Conservation (phyloP, 768 basidiomycete species). For the Podaxis sp. region DNA sequence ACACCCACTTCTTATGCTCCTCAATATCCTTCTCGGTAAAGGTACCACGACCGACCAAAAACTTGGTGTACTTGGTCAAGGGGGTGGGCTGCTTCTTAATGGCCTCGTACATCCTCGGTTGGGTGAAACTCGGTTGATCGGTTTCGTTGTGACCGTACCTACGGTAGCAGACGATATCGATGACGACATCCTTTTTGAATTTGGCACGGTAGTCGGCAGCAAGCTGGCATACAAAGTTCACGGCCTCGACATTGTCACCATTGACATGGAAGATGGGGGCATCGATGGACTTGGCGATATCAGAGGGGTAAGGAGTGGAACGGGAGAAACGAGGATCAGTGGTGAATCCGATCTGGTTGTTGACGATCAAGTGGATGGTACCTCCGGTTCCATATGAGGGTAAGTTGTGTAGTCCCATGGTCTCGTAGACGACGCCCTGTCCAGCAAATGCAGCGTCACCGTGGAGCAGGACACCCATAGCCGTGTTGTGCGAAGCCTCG, state of each 20-base stretch:
- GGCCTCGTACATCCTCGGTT: constrained; percentile 97
- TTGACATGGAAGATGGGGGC: constrained; percentile 99
- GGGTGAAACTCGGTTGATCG: constrained; percentile 97
- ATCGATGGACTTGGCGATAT: constrained; percentile 98
- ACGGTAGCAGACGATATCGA: constrained; percentile 98
- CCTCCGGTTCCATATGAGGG: constrained; percentile 97
- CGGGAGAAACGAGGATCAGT: constrained; percentile 97
- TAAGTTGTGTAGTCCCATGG: constrained; percentile 96
- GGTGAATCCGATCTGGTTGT: constrained; percentile 99
- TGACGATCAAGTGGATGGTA: constrained; percentile 96
- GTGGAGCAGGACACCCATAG: constrained; percentile 94
- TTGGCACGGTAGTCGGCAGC: constrained; percentile 98
- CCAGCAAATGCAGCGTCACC: constrained; percentile 99
- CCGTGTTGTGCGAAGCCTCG: constrained; percentile 71
- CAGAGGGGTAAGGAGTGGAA: constrained; percentile 96
- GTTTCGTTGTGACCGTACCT: constrained; percentile 99
- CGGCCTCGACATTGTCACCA: constrained; percentile 96
- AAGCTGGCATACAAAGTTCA: constrained; percentile 97
- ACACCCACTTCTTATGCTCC: constrained; percentile 99
- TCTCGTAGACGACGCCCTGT: constrained; percentile 98
- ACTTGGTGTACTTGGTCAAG: constrained; percentile 87
- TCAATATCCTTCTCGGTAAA: constrained; percentile 97
- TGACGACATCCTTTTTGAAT: constrained; percentile 97
- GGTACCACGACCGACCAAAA: constrained; percentile 83
- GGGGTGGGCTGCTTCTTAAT: constrained; percentile 93